phyloP scores from a whole-genome alignment of 495 filamentous ascomycete genomes.

The Penicillium goetzii region DNA sequence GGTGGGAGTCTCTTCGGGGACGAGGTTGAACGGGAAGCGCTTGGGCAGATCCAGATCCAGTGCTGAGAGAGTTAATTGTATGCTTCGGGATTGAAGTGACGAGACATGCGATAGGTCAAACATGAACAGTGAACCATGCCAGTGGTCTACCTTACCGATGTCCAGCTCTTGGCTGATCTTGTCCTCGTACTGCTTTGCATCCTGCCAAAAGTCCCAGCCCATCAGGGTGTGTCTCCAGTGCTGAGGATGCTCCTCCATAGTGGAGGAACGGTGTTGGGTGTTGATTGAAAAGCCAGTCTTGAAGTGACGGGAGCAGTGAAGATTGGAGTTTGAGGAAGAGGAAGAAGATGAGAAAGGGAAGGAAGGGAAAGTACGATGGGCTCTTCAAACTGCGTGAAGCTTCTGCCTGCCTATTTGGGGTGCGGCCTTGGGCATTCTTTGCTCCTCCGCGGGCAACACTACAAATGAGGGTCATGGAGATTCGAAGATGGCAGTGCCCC shows the following conservation, averaged over 20 bases:
- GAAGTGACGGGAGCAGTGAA: neutral
- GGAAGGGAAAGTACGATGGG: neutral
- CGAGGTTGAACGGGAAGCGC: slow-evolving; percentile 39
- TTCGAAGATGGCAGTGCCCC: neutral
- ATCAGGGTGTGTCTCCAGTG: slow-evolving; percentile 40
- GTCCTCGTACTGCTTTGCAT: slow-evolving; percentile 22
- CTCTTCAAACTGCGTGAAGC: neutral
- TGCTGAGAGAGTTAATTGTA: slow-evolving; percentile 10
- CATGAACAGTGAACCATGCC: neutral
- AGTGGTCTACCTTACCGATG: slow-evolving; percentile 4
- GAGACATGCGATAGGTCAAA: neutral
- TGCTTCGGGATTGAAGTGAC: neutral
- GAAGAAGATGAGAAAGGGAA: neutral
- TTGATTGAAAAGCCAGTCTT: neutral
- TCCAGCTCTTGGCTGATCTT: neutral
- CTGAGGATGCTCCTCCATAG: slow-evolving; percentile 31
- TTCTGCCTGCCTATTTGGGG: slow-evolving; percentile 2
- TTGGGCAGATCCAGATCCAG: slow-evolving; percentile 27
- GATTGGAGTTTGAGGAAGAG: neutral
- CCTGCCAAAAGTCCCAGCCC: slow-evolving; percentile 39
- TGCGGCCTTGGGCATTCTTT: neutral
- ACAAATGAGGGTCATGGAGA: neutral
- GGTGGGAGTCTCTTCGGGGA: slow-evolving; percentile 20
- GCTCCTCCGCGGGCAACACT: neutral
- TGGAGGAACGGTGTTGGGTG: neutral